Evolutionary conservation across 2,329 filamentous ascomycete species (phyloP).

Genomic region (Colletotrichum brevisporum): DNA sequence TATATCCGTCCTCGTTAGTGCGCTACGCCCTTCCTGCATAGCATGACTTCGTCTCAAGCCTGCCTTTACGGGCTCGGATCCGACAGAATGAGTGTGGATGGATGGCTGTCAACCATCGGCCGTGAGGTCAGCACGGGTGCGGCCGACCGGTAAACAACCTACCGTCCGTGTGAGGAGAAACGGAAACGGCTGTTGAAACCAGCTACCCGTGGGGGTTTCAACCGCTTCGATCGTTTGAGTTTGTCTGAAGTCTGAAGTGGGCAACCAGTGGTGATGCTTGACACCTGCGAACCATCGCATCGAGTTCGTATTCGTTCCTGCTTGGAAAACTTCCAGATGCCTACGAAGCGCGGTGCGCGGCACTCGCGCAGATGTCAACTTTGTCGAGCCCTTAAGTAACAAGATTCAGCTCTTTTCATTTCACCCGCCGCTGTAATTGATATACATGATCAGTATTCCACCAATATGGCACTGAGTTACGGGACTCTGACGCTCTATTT

Average conservation of each 20-base stretch:
- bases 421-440: too few species aligned
- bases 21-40: too few species aligned
- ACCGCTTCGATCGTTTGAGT: slow-evolving; percentile 14
- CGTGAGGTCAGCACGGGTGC: neutral
- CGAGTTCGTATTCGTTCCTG: slow-evolving; percentile 36
- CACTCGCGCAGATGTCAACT: neutral
- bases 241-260: slow-evolving; percentile 1
- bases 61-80: neutral
- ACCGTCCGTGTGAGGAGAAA: neutral
- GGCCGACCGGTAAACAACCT: neutral
- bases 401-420: neutral
- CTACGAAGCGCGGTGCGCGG: too few species aligned
- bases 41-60: slow-evolving; percentile 7
- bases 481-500: neutral
- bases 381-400: neutral
- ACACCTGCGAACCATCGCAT: slow-evolving; percentile 2
- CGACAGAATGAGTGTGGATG: slow-evolving; percentile 1
- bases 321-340: neutral
- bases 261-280: slow-evolving; percentile 3
- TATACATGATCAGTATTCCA: neutral
- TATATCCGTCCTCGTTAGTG: too few species aligned
- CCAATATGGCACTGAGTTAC: slow-evolving; percentile 17
- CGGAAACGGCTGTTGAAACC: slow-evolving; percentile 18
- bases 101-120: slow-evolving; percentile 19
- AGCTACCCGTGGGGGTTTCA: slow-evolving; percentile 17